phyloP scores from a whole-genome alignment of 1,284 basidiomycete species.

The Prillingera fragicola region DNA sequence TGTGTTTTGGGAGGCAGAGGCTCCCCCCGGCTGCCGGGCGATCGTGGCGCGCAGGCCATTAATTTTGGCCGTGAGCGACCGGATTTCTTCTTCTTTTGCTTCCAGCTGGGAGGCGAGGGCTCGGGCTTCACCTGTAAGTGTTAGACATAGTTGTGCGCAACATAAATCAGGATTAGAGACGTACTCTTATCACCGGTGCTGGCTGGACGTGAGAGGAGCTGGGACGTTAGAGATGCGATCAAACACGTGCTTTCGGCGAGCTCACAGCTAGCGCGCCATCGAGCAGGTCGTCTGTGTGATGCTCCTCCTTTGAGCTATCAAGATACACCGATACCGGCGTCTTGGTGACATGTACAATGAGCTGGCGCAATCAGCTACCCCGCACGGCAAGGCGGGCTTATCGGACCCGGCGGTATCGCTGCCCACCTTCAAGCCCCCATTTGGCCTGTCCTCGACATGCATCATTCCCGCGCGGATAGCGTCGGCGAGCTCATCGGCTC shows the following conservation, averaged over 20 bases:
- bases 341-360: constrained; percentile 4
- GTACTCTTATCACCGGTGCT: neutral
- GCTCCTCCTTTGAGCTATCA: neutral
- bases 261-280: constrained; percentile 8
- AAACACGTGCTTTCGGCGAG: no score
- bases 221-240: neutral
- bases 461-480: constrained; percentile 10
- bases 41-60: constrained; percentile 6
- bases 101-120: constrained; percentile 5
- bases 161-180: neutral
- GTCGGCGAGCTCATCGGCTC: constrained; percentile 7
- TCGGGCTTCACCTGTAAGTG: constrained; percentile 1
- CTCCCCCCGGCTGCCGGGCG: constrained; percentile 1
- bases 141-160: neutral
- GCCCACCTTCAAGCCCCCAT: constrained; percentile 11
- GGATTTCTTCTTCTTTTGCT: constrained; percentile 10
- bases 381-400: neutral
- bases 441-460: constrained; percentile 5
- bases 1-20: neutral
- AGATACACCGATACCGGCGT: constrained; percentile 4
- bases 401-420: no score
- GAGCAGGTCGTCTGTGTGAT: neutral
- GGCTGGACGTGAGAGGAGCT: constrained; percentile 5
- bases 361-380: constrained; percentile 7
- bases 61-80: neutral